Evolutionary conservation across 2,329 filamentous ascomycete genomes (phyloP), one percentile per base, ranked within the genome.

Genomic region (Neopestalotiopsis sp.): DNA sequence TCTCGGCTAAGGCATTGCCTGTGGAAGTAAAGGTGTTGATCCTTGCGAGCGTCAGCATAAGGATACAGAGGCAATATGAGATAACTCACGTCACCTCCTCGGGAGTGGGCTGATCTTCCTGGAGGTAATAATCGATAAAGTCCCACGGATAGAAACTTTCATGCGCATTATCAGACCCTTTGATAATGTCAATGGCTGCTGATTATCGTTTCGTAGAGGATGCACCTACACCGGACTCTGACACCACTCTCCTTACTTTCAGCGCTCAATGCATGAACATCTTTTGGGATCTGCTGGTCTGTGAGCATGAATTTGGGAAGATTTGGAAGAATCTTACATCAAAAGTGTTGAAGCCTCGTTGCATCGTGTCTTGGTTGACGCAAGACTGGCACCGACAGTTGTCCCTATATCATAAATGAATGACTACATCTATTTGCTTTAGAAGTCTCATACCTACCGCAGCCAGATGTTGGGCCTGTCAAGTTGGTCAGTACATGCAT

Each of bases 311-410:
- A 20, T 24, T 7, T 14, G 7, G 24, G 45, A 5, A 53, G 5
- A 49, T 45, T 5, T 32, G 2, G 6, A 12, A 6, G 59, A 71
- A 9, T 74, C 83, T 73, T 77, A 92, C 89, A 68, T 86, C 83
- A 73, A 93, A 93, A 0, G 90, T 93, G 74, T 94, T 87, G 67
- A 92, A 84, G 65, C 88, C 86, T 32, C 91, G 84, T 79, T 95
- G 92, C 78, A 86, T 89, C 4, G 92, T 95, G 70, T 90, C 87
- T 68, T 88, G 87, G 78, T 94, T 91, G 30, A 92, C 85, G 76
- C 92, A 94, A 70, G 82, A 78, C 1, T 79, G 74, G 76, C 92
- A 95, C 69, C 89, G 90, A 75, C 92, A 95, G 75, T 93, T 92
- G 74, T 94, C 92, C 71, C 92, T 91, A 72, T 28, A 4, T 10